These are phyloP conservation scores for Penicillium vulpinum DNA, from an alignment of 2,329 filamentous ascomycete genomes.

Conservation along the genomic window DNA sequence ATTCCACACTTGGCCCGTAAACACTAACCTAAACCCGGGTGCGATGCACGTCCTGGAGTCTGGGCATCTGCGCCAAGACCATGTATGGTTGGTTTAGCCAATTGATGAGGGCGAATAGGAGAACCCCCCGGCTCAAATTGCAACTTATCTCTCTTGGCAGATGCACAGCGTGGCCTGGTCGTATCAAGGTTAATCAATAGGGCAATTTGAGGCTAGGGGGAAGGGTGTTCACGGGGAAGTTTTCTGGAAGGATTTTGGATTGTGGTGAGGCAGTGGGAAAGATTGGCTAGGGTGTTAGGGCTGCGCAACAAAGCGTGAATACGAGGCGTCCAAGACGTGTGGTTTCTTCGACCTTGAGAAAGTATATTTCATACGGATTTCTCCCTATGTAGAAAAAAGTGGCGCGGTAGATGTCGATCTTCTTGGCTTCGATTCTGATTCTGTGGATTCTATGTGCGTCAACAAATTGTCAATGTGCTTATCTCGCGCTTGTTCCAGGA, in stretches of 20 bases:
- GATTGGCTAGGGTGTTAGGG: background rate
- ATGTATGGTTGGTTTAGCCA: background rate
- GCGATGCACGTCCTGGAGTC: background rate
- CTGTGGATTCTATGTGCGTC: background rate
- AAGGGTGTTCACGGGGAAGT: background rate
- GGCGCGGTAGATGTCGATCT: background rate
- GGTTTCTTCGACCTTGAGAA: background rate
- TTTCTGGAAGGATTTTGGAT: background rate
- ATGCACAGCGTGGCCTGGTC: background rate
- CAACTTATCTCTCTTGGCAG: constrained; percentile 6
- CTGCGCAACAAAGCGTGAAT: too few relatives aligned
- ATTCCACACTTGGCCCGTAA: background rate
- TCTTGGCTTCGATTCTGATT: background rate
- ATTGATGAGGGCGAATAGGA: background rate
- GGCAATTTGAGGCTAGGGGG: background rate
- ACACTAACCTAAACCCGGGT: background rate
- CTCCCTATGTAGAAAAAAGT: too few relatives aligned
- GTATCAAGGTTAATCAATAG: background rate
- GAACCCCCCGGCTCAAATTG: background rate
- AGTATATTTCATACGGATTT: background rate
- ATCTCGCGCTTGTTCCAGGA: background rate
- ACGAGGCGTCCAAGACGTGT: background rate
- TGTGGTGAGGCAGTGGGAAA: background rate
- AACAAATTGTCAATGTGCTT: background rate
- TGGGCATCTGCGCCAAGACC: background rate